phyloP scores from a whole-genome alignment of 163 green algal genomes.

The Chloromonas sp. region DNA sequence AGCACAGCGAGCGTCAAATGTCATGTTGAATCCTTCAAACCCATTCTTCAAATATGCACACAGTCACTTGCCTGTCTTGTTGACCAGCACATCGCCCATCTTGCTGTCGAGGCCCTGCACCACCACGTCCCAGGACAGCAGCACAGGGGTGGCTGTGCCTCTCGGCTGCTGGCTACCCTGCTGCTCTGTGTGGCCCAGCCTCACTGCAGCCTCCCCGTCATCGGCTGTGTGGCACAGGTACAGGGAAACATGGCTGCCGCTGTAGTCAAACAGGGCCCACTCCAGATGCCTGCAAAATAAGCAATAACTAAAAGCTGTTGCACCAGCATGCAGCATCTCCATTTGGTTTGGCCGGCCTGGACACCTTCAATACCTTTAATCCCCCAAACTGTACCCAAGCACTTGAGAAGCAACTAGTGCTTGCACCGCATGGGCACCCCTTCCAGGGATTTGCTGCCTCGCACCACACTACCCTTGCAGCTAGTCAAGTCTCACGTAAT shows the following conservation, averaged over 20 bases:
- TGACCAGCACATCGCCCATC: neutral
- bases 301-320: neutral
- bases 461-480: neutral
- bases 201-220: too few relatives aligned
- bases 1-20: too few relatives aligned
- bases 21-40: too few relatives aligned
- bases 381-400: neutral
- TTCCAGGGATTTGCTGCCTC: neutral
- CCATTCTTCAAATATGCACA: too few relatives aligned
- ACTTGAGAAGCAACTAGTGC: neutral
- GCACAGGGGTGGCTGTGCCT: neutral
- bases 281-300: neutral
- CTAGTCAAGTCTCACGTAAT: neutral
- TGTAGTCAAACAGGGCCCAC: neutral
- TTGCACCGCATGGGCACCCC: neutral
- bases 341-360: neutral
- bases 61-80: neutral
- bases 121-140: neutral
- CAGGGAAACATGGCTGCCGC: neutral
- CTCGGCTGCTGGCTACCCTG: neutral
- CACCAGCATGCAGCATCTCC: neutral
- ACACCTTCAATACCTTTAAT: neutral
- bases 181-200: too few relatives aligned
- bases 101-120: neutral
- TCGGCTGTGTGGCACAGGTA: neutral